These are phyloP conservation scores for Alopecurus myosuroides DNA, from an alignment of 176 grass and related monocot species.

Conservation along the genomic window DNA sequence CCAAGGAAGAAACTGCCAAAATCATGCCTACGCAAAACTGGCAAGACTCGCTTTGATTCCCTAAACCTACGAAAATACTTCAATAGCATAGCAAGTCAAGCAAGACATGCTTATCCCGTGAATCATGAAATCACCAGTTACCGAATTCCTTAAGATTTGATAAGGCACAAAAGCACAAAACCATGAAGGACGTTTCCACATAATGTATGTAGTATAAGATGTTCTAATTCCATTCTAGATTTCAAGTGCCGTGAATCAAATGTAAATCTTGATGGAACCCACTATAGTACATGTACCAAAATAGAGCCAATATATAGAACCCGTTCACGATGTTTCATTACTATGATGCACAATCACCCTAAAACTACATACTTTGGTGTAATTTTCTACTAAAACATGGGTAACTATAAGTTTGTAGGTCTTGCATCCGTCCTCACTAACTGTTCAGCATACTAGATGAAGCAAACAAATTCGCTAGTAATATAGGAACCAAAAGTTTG, in stretches of 20 bases:
- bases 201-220: not conserved
- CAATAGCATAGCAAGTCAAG: not conserved
- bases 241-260: not conserved
- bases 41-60: not conserved
- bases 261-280: not conserved
- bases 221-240: not conserved
- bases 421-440: not conserved
- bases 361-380: not conserved
- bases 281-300: not conserved
- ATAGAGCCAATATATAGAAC: not conserved
- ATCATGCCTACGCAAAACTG: not conserved
- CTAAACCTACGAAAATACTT: not conserved
- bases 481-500: not conserved
- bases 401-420: not conserved
- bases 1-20: not conserved
- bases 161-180: not conserved
- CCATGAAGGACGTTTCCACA: not conserved
- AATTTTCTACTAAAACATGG: not conserved
- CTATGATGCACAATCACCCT: not conserved
- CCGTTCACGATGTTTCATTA: not conserved
- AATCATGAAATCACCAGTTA: not conserved
- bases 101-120: not conserved
- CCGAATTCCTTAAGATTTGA: not conserved
- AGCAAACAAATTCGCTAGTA: not conserved
- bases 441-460: not conserved